Evolutionary conservation across 2,329 filamentous ascomycete species (phyloP).

Genomic region (Xylaria sp.): DNA sequence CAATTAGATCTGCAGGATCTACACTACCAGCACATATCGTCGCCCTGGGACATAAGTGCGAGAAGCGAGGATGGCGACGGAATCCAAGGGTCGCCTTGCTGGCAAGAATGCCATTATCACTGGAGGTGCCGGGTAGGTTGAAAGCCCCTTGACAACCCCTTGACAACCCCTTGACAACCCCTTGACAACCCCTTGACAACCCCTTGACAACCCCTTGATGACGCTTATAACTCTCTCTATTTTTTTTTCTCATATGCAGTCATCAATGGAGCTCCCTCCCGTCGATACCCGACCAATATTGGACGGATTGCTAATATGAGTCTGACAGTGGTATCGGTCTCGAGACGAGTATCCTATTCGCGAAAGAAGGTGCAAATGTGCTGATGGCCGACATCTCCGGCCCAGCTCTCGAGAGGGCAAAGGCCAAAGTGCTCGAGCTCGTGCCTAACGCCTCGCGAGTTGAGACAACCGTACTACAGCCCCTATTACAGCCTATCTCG

Average conservation of each 20-base stretch:
- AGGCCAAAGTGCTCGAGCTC: constrained; percentile 75
- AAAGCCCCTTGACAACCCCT: neutral
- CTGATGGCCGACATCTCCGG: constrained; percentile 85
- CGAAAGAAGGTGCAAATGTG: constrained; percentile 83
- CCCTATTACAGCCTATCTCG: neutral
- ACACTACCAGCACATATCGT: no score
- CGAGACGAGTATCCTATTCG: constrained; percentile 88
- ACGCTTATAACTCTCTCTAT: no score
- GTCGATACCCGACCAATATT: neutral
- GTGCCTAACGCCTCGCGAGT: constrained; percentile 66
- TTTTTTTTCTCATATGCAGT: neutral
- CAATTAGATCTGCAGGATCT: no score
- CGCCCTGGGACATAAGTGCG: neutral
- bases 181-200: no score
- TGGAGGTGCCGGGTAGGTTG: constrained; percentile 80
- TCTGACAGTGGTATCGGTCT: constrained; percentile 81
- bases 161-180: no score
- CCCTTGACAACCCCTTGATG: no score
- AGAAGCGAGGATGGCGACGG: constrained; percentile 37
- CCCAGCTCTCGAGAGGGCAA: constrained; percentile 76
- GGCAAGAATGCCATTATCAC: constrained; percentile 76
- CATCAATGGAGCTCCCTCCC: no score
- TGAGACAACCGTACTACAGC: constrained; percentile 58
- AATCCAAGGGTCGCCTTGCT: constrained; percentile 54
- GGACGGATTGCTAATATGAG: constrained; percentile 6